Evolutionary conservation across 192 early-diverging fungal genomes (phyloP).

Genomic region (Coemansia sp.): DNA sequence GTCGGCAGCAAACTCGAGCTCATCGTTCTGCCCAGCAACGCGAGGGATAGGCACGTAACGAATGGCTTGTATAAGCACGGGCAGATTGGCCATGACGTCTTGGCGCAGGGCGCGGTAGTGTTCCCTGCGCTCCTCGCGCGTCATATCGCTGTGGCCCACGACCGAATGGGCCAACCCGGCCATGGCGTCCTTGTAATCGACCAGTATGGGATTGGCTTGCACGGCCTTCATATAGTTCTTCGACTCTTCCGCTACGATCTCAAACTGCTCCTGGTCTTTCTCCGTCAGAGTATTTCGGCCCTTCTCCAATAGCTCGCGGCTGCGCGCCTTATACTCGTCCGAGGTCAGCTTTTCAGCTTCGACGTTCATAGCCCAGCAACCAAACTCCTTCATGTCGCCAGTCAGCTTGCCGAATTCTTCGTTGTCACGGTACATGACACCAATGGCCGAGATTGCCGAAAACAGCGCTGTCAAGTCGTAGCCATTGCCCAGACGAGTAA

Average conservation of each 20-base stretch:
- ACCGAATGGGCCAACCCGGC: slow-evolving; percentile 24
- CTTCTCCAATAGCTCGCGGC: slow-evolving; percentile 27
- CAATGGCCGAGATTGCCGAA: slow-evolving; percentile 21
- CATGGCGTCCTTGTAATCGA: slow-evolving; percentile 36
- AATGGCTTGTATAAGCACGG: slow-evolving; percentile 27
- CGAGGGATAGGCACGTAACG: slow-evolving; percentile 51
- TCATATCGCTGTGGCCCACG: slow-evolving; percentile 18
- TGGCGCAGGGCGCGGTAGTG: slow-evolving; percentile 34
- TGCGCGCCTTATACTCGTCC: slow-evolving; percentile 40
- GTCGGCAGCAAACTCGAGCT: slow-evolving; percentile 53
- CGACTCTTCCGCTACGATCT: slow-evolving; percentile 20
- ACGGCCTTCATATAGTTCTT: slow-evolving; percentile 32
- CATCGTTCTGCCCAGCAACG: slow-evolving; percentile 41
- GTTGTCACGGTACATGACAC: slow-evolving; percentile 35
- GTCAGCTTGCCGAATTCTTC: slow-evolving; percentile 27
- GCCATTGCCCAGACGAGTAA: slow-evolving; percentile 37
- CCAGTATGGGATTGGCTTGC: slow-evolving; percentile 33
- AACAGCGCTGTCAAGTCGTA: slow-evolving; percentile 29
- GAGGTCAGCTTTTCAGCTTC: slow-evolving; percentile 41
- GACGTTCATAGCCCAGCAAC: slow-evolving; percentile 42
- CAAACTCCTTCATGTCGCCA: slow-evolving; percentile 30
- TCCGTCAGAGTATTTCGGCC: slow-evolving; percentile 31
- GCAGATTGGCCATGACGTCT: slow-evolving; percentile 39
- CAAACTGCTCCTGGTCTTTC: slow-evolving; percentile 29
- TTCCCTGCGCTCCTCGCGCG: slow-evolving; percentile 28